phyloP scores from a whole-genome alignment of 2,329 filamentous ascomycete species.

The Curvularia spicifera region DNA sequence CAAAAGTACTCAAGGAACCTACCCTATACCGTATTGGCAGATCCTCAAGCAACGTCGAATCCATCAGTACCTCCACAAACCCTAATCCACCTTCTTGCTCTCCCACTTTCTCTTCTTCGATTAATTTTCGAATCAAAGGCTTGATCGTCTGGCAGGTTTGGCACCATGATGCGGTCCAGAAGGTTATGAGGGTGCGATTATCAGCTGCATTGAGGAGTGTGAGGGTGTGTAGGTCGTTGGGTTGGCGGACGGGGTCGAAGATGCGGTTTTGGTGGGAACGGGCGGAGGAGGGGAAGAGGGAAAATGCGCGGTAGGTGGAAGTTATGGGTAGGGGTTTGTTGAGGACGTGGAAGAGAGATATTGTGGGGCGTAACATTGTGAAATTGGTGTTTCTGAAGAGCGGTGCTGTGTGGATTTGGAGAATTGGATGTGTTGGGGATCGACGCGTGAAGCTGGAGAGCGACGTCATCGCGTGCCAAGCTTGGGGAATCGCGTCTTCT shows the following conservation, averaged over 20 bases:
- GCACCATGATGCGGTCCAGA: constrained; percentile 60
- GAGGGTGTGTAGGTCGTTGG: constrained; percentile 57
- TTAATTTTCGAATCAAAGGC: constrained; percentile 52
- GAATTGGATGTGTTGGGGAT: constrained; percentile 4
- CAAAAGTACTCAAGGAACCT: too few relatives aligned
- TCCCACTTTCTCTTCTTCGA: constrained; percentile 54
- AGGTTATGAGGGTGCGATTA: constrained; percentile 55
- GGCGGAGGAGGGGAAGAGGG: constrained; percentile 22
- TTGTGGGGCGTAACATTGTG: constrained; percentile 8
- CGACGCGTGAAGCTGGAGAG: constrained; percentile 8
- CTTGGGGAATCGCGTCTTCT: constrained; percentile 50
- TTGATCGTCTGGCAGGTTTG: constrained; percentile 52
- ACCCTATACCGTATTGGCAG: constrained; percentile 50
- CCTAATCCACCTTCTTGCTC: constrained; percentile 55
- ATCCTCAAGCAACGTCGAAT: constrained; percentile 53
- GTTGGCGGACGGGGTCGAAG: constrained; percentile 53
- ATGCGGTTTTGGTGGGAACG: constrained; percentile 40
- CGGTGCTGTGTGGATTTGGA: neutral
- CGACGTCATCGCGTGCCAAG: constrained; percentile 27
- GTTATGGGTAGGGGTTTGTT: neutral
- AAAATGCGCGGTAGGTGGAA: constrained; percentile 19
- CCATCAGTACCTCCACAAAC: constrained; percentile 58
- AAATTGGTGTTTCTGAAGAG: neutral
- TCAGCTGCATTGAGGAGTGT: constrained; percentile 55
- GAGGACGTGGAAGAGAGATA: neutral